Base-by-base conservation (phyloP, 306 rosid species). In the Malus asiatica region DNA sequence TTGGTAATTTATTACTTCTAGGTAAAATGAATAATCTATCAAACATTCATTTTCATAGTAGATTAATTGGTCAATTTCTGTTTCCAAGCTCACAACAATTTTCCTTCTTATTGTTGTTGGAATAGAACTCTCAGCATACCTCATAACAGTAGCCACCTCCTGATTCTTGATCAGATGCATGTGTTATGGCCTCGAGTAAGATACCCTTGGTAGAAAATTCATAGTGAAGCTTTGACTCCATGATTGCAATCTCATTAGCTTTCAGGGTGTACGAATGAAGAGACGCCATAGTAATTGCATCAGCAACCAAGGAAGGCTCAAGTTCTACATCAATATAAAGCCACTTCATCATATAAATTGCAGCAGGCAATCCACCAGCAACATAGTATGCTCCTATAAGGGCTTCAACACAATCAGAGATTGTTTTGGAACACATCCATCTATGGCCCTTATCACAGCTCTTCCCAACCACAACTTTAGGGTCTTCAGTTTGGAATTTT, bases 381-480 rank as follows among this genome's bases (percentile, higher is more conserved):
- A 90, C 89, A 82, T 85, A 87, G 81, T 95, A 92, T 4, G 97
- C 99, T 68, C 98, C 99, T 58, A 95, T 84, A 32, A 95, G 89
- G 82, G 98, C 97, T 89, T 95, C 99, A 75, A 84, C 96, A 73
- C 97, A 92, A 81, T 95, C 99, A 46, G 99, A 82, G 81, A 92
- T 83, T 14, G 97, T 90, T 73, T 95, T 95, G 11, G 98, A 95
- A 73, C 87, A 80, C 88, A 95, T 89, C 98, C 98, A 92, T 76
- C 96, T 86, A 75, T 95, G 99, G 65, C 98, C 96, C 83, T 59
- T 90, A 69, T 95, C 93, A 81, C 99, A 95, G 71, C 77, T 74
- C 87, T 90, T 95, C 44, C 96, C 98, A 55, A 95, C 88, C 80
- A 90, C 88, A 76, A 82, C 58, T 72, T 88, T 86, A 4, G 88